A percentile compares a stretch with the other conserved stretches of the same genome.
Evolutionary conservation across 2,329 filamentous ascomycete genomes (phyloP).

Genomic region (Fusarium sp.): DNA sequence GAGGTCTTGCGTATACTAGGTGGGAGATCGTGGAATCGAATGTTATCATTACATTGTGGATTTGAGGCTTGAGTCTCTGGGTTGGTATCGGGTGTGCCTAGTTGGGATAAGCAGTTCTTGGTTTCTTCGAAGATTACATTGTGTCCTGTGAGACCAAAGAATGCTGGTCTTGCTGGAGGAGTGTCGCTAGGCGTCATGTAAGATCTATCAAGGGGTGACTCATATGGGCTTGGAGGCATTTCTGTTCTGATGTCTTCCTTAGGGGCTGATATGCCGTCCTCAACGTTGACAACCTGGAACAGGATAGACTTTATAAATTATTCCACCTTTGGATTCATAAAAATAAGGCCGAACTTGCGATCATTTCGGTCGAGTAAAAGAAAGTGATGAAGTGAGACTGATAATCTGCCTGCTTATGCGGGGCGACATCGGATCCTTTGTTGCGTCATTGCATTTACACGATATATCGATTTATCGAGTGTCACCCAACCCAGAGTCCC

Average conservation of each 20-base stretch:
- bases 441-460: conserved; percentile 1
- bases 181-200: neutral
- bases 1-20: neutral
- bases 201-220: too few relatives aligned
- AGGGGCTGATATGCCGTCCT: too few relatives aligned
- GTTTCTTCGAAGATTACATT: conserved; percentile 18
- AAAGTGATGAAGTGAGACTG: neutral
- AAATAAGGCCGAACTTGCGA: too few relatives aligned
- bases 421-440: neutral
- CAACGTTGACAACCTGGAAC: too few relatives aligned
- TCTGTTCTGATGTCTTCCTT: too few relatives aligned
- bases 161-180: neutral
- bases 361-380: too few relatives aligned
- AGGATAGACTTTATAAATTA: too few relatives aligned
- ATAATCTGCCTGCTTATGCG: neutral
- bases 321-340: too few relatives aligned
- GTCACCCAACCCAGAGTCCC: too few relatives aligned
- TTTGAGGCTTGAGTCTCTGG: neutral
- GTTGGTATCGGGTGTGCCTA: neutral
- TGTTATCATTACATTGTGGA: neutral
- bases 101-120: conserved; percentile 10
- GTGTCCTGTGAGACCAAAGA: conserved; percentile 11
- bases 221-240: neutral
- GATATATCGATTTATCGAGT: neutral
- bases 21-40: neutral